These are phyloP conservation scores for Stagonosporopsis rhizophila DNA, from an alignment of 2,329 filamentous ascomycete genomes.

Conservation along the genomic window DNA sequence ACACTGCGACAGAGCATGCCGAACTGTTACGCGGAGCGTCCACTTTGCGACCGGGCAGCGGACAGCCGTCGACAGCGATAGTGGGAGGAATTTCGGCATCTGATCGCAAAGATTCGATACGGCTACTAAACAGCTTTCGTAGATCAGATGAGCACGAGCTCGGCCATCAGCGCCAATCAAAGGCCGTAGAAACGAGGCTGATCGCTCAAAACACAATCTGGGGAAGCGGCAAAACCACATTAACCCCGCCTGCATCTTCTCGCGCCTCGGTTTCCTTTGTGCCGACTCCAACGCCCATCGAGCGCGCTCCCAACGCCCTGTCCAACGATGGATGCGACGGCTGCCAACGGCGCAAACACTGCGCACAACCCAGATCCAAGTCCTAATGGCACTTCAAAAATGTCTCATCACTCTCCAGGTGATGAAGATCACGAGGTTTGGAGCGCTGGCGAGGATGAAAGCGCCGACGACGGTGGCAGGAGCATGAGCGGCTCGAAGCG, in stretches of 20 bases:
- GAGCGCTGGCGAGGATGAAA: slow-evolving; percentile 50
- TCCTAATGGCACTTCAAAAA: slow-evolving; percentile 40
- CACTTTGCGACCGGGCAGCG: slow-evolving; percentile 5
- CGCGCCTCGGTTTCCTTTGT: slow-evolving; percentile 13
- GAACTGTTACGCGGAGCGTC: slow-evolving; percentile 8
- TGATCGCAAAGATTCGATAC: slow-evolving; percentile 12
- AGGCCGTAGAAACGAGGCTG: slow-evolving; percentile 6
- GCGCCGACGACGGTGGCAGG: slow-evolving; percentile 49
- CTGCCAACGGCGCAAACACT: slow-evolving; percentile 26
- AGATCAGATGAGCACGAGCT: slow-evolving; percentile 16
- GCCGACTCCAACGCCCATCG: slow-evolving; percentile 28
- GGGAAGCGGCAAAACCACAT: slow-evolving; percentile 30
- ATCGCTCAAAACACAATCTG: slow-evolving; percentile 30
- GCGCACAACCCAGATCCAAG: slow-evolving; percentile 39
- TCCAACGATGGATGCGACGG: slow-evolving; percentile 41
- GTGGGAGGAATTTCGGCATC: slow-evolving; percentile 12
- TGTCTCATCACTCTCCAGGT: slow-evolving; percentile 44
- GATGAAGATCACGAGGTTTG: slow-evolving; percentile 45
- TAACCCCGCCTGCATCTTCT: slow-evolving; percentile 27
- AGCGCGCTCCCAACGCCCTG: slow-evolving; percentile 32
- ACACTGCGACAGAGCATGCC: slow-evolving; percentile 25
- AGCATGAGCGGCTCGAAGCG: slow-evolving; percentile 54
- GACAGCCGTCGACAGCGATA: slow-evolving; percentile 2
- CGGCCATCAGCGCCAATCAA: slow-evolving; percentile 22
- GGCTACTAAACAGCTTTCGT: slow-evolving; percentile 15